These are phyloP conservation scores for Aspergillus vadensis DNA, from an alignment of 2,329 filamentous ascomycete species.

Conservation along the genomic window DNA sequence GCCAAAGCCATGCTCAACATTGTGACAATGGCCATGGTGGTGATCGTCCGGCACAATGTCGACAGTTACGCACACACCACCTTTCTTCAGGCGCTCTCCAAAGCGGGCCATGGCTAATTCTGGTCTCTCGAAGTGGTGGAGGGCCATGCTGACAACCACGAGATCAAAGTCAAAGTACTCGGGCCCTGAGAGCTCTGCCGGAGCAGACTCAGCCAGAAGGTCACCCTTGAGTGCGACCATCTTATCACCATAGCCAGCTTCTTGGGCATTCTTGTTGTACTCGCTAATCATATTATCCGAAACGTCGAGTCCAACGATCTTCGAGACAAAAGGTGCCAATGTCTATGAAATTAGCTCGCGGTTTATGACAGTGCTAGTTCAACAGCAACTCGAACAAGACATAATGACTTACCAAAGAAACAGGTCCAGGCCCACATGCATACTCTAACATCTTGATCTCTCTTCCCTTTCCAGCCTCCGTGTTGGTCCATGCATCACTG, in stretches of 20 bases:
- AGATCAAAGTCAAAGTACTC: conserved; percentile 72
- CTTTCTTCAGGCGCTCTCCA: conserved; percentile 62
- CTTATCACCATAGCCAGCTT: conserved; percentile 53
- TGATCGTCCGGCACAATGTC: conserved; percentile 64
- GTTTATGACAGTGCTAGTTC: not conserved
- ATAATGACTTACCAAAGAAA: conserved; percentile 59
- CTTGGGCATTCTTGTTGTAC: conserved; percentile 64
- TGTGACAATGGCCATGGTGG: conserved; percentile 19
- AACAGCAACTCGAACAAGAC: not conserved
- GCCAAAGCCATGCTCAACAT: conserved; percentile 26
- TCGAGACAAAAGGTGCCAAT: conserved; percentile 62
- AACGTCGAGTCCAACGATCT: conserved; percentile 69
- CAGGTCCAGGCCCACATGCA: conserved; percentile 70
- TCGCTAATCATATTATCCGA: conserved; percentile 69
- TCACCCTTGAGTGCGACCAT: conserved; percentile 63
- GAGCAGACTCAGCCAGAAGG: conserved; percentile 54
- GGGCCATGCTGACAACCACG: conserved; percentile 62
- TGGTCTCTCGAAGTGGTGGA: conserved; percentile 70
- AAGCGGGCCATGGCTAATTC: conserved; percentile 61
- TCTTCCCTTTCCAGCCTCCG: conserved; percentile 29
- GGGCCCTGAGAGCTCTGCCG: conserved; percentile 59
- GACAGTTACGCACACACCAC: conserved; percentile 67
- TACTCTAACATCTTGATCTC: conserved; percentile 67
- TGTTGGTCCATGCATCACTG: conserved; percentile 56
- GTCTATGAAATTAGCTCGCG: conserved; percentile 39